Percentiles rank a stretch among this genome's conserved stretches.
phyloP scores from a whole-genome alignment of 805 yeast genomes.

The Kluyveromyces nonfermentans region DNA sequence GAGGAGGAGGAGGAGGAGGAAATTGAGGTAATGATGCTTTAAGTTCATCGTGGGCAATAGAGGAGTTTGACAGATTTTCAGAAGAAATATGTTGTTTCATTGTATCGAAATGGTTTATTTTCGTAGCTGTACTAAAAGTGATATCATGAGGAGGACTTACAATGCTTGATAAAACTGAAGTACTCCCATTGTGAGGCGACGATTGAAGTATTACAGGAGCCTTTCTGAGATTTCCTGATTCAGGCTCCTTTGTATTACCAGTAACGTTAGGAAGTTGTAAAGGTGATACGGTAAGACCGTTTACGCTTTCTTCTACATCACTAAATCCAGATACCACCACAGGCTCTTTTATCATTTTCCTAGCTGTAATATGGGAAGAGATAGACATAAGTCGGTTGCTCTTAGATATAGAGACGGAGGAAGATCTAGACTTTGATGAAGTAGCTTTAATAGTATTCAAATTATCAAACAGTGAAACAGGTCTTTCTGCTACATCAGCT shows the following conservation, averaged over 20 bases:
- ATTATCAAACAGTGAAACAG: constrained; percentile 13
- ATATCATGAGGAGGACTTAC: too few relatives aligned
- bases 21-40: too few relatives aligned
- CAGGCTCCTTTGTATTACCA: not conserved
- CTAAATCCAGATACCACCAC: not conserved
- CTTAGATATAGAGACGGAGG: constrained; percentile 9
- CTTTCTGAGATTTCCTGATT: too few relatives aligned
- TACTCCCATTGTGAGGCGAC: too few relatives aligned
- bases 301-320: constrained; percentile 3
- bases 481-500: constrained; percentile 5
- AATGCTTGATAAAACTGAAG: too few relatives aligned
- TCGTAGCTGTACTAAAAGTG: not conserved
- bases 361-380: constrained; percentile 8
- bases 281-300: not conserved
- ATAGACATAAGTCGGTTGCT: constrained; percentile 19
- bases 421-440: not conserved
- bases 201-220: not conserved
- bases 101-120: not conserved
- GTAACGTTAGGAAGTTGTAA: not conserved
- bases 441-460: constrained; percentile 5
- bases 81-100: too few relatives aligned
- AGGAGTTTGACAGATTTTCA: too few relatives aligned
- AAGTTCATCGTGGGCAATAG: too few relatives aligned
- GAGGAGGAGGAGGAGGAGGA: constrained; percentile 22
- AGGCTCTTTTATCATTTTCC: not conserved